A percentile compares a stretch with the other conserved stretches of the same genome.
These are phyloP conservation scores for Wallemia mellicola DNA, from an alignment of 1,284 basidiomycete genomes.

Conservation along the genomic window DNA sequence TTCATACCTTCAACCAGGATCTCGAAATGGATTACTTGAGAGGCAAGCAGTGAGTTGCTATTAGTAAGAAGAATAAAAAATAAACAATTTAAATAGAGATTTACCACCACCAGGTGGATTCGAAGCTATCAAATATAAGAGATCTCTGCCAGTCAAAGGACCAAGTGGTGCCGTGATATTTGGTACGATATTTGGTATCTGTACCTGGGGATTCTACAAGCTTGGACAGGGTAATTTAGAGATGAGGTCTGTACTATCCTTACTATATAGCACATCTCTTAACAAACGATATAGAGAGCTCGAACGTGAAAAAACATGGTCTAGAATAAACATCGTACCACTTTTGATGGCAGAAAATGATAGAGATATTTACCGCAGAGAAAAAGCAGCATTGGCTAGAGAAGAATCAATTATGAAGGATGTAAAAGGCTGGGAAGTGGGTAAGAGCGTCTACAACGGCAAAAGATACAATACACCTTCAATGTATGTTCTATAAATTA, in stretches of 20 bases:
- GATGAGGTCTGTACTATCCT: slow-evolving; percentile 39
- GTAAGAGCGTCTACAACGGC: background rate
- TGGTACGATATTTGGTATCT: slow-evolving; percentile 50
- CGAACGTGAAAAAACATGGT: slow-evolving; percentile 76
- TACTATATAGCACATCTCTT: background rate
- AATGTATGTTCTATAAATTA: background rate
- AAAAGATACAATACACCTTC: background rate
- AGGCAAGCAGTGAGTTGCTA: slow-evolving; percentile 2
- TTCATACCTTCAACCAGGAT: too few species aligned
- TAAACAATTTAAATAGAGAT: slow-evolving; percentile 38
- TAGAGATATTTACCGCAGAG: slow-evolving; percentile 56
- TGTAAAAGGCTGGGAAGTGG: slow-evolving; percentile 51
- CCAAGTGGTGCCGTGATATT: slow-evolving; percentile 67
- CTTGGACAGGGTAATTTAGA: slow-evolving; percentile 71
- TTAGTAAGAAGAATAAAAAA: background rate
- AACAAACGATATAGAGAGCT: slow-evolving; percentile 36
- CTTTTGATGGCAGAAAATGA: slow-evolving; percentile 75
- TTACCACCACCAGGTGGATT: slow-evolving; percentile 86
- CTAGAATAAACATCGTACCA: slow-evolving; percentile 78
- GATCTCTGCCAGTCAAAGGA: slow-evolving; percentile 74
- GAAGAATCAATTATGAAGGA: slow-evolving; percentile 91
- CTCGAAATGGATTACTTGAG: background rate
- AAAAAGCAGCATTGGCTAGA: slow-evolving; percentile 42
- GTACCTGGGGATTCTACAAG: slow-evolving; percentile 74
- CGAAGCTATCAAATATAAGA: slow-evolving; percentile 76